These are phyloP conservation scores for Podaxis sp. DNA, from an alignment of 768 basidiomycete species.

Conservation along the genomic window DNA sequence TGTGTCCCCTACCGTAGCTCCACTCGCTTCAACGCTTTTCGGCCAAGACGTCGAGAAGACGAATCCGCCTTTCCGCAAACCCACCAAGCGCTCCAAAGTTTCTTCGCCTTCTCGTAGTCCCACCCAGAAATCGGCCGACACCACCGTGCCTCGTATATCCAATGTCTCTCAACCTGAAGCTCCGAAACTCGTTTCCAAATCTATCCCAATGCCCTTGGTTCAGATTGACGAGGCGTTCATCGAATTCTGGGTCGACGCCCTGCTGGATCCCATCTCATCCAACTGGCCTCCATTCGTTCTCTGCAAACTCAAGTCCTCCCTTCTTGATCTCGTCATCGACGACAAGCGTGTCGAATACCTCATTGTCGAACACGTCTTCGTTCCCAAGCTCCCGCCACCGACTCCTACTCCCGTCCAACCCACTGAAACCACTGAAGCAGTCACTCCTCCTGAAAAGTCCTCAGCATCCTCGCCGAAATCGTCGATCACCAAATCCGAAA, in stretches of 20 bases:
- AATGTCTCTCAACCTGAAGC: background rate
- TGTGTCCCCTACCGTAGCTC: conserved; percentile 33
- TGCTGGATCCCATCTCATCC: conserved; percentile 65
- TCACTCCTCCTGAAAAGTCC: conserved; percentile 9
- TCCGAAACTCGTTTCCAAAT: conserved; percentile 35
- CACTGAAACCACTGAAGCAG: background rate
- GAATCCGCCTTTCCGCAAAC: conserved; percentile 27
- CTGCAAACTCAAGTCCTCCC: conserved; percentile 57
- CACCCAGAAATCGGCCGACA: conserved; percentile 27
- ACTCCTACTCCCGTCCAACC: conserved; percentile 19
- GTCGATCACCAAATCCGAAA: conserved; percentile 53
- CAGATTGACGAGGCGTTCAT: conserved; percentile 79
- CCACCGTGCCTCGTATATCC: conserved; percentile 9
- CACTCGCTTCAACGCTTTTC: conserved; percentile 57
- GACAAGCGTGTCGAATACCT: conserved; percentile 58
- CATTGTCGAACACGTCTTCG: conserved; percentile 64
- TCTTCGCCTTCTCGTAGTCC: conserved; percentile 15
- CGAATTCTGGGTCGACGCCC: conserved; percentile 78
- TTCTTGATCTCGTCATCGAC: conserved; percentile 26
- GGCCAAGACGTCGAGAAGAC: conserved; percentile 58
- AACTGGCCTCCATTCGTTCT: conserved; percentile 71
- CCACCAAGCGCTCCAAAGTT: conserved; percentile 22
- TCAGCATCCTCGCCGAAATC: conserved; percentile 38
- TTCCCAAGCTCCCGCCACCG: conserved; percentile 33
- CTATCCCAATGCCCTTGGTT: conserved; percentile 45